Evolutionary conservation across 2,329 filamentous ascomycete genomes (phyloP), one percentile per base, ranked within the genome.

Genomic region (Mycosphaerella sp.): DNA sequence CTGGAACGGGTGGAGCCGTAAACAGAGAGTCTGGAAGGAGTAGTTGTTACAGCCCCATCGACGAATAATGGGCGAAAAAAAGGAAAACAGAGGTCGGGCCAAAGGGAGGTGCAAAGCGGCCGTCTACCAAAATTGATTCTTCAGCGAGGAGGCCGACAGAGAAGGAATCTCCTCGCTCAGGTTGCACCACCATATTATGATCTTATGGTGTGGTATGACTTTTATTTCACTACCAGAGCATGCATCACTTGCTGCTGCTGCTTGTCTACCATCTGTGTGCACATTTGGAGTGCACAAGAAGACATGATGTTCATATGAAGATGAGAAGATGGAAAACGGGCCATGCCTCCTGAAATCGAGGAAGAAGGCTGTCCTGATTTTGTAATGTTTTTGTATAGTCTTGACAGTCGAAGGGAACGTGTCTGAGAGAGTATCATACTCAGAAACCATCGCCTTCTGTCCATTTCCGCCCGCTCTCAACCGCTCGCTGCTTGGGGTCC

Each of bases 371-470:
- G 38, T n/a, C 26, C 17, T 23, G 38, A 29, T 29, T 32, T 32
- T 40, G 26, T 49, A 49, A 49, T 49, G 47, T 49, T 42, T 34
- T 42, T 48, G 39, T 42, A 49, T 49, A 49, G 47, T 49, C 42
- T 44, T 11, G 12, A 11, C 12, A n/a, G 10, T 38, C 34, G 12
- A 38, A 38, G 34, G 10, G 23, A 31, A 32, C 45, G 32, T 38
- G 45, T 47, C 45, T 47, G 36, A 14, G 31, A 21, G 21, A 21
- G 21, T 21, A 21, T 21, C 21, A 21, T 46, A 14, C 11, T 73
- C 67, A 81, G 62, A 76, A 81, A 2, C 77, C 78, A 65, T 81
- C 78, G 1, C 77, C 79, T 42, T 79, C 76, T 38, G 74, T 75
- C 79, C 78, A 82, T 43, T 70, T 67, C 49, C 79, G 73, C 36